Evolutionary conservation across 1,139 yeast species (phyloP).

Genomic region (Yamadazyma blattariae): DNA sequence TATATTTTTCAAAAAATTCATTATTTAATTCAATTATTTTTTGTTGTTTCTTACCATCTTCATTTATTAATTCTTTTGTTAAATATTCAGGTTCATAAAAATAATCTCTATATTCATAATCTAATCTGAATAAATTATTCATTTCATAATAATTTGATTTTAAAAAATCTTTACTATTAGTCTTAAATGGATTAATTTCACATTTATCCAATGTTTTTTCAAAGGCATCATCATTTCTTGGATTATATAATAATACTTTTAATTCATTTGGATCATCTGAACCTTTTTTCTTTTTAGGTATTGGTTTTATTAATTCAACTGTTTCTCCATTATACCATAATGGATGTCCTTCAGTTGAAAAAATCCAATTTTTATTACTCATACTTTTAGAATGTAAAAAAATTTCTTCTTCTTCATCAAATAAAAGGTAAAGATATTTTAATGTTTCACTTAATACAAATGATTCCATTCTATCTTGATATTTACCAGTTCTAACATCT

Average conservation of each 20-base stretch:
- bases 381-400: slow-evolving; percentile 35
- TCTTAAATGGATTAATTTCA: slow-evolving; percentile 29
- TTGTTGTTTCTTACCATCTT: too few relatives aligned
- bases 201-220: slow-evolving; percentile 22
- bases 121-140: slow-evolving; percentile 40
- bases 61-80: too few relatives aligned
- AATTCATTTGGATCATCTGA: not conserved
- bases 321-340: slow-evolving; percentile 53
- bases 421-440: slow-evolving; percentile 77
- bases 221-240: slow-evolving; percentile 1
- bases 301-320: not conserved
- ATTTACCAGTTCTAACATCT: slow-evolving; percentile 59
- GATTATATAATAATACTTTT: too few relatives aligned
- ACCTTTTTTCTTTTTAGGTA: not conserved
- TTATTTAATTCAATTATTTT: slow-evolving; percentile 31
- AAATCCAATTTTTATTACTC: slow-evolving; percentile 56
- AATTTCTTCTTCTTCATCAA: slow-evolving; percentile 63
- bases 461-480: slow-evolving; percentile 85
- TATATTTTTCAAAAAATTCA: slow-evolving; percentile 26
- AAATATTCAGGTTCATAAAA: slow-evolving; percentile 37
- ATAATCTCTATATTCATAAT: slow-evolving; percentile 28
- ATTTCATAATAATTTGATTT: slow-evolving; percentile 34
- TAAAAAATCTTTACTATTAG: slow-evolving; percentile 16
- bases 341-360: slow-evolving; percentile 95
- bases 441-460: slow-evolving; percentile 85